Evolutionary conservation across 1,284 basidiomycete genomes (phyloP), one percentile per base, ranked within the genome.

Genomic region (Cystobasidium slooffiae): DNA sequence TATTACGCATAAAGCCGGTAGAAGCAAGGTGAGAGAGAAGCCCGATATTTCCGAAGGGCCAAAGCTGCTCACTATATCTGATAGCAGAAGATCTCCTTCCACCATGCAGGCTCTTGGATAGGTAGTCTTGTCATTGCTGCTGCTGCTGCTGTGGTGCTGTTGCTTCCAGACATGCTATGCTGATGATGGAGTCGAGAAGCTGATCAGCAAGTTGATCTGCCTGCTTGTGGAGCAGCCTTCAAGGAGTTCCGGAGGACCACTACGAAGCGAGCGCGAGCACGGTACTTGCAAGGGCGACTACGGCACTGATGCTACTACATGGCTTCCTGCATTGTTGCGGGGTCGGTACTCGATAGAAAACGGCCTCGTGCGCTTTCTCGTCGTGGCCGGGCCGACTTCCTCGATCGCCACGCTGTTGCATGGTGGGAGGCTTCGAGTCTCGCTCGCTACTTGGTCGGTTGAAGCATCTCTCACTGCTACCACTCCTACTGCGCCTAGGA

Each of bases 51-150:
- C 16, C 59, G 22, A n/a, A 10, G 16, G 1, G 39, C 59, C n/a
- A 20, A 14, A 1, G 55, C 12, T 58, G 14, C 22, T 39, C 14
- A 44, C 46, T 49, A 62, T 8, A 66, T 69, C 80, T 90, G 89
- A 82, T 90, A 91, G 46, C 91, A 84, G 41, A 85, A 80, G 5
- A 87, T 86, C 46, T 86, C 85, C 78, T 89, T 88, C 89, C 89
- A 91, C 89, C 88, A 90, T 3, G 53, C 53, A 7, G 53, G 53
- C 53, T 56, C 53, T 22, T 56, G 0, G 56, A 56, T 22, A 59
- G 61, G 61, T 56, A 56, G 24, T 1, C 53, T 56, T 56, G 20
- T 56, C 24, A 12, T 10, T 56, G 10, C 9, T 18, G 24, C 24
- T 55, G 9, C 20, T 55, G 7, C 20, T 53, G 52, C 18, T 53